These are phyloP conservation scores for Falciphora oryzae DNA, from an alignment of 2,329 filamentous ascomycete genomes.

Conservation along the genomic window DNA sequence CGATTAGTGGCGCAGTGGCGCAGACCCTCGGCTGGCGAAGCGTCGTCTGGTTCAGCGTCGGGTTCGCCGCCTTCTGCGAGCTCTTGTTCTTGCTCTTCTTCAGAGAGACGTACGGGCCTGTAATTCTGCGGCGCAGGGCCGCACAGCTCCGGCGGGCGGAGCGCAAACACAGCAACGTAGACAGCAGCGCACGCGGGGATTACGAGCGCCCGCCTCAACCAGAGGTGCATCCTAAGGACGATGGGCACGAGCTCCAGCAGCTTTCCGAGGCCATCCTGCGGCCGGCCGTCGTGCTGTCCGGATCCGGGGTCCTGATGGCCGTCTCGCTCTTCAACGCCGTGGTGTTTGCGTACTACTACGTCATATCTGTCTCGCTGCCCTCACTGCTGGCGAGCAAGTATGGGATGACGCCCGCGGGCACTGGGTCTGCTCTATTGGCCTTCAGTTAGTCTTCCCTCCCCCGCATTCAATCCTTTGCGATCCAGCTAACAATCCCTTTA, in stretches of 20 bases:
- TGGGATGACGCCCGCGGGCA: conserved; percentile 41
- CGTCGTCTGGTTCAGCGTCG: conserved; percentile 26
- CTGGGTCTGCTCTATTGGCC: conserved; percentile 46
- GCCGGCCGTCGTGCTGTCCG: conserved; percentile 41
- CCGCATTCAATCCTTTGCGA: neutral
- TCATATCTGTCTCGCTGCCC: conserved; percentile 48
- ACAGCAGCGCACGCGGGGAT: conserved; percentile 12
- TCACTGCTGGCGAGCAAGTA: conserved; percentile 43
- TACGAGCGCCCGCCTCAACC: no score
- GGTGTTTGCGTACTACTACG: conserved; percentile 46
- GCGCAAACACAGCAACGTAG: no score
- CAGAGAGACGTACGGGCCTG: conserved; percentile 32
- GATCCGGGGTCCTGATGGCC: conserved; percentile 36
- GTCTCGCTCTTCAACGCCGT: conserved; percentile 41
- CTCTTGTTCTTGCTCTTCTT: conserved; percentile 24
- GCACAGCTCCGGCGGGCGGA: no score
- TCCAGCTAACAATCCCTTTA: conserved; percentile 21
- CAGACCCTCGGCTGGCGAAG: conserved; percentile 28
- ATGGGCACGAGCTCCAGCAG: neutral
- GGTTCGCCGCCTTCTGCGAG: conserved; percentile 17
- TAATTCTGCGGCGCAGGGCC: conserved; percentile 33
- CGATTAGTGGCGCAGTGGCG: no score
- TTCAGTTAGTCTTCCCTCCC: conserved; percentile 40
- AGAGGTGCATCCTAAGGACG: no score
- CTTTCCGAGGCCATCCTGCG: conserved; percentile 39